Evolutionary conservation across 2,329 filamentous ascomycete genomes (phyloP), one percentile per base, ranked within the genome.

Genomic region (Aspergillus flavus): DNA sequence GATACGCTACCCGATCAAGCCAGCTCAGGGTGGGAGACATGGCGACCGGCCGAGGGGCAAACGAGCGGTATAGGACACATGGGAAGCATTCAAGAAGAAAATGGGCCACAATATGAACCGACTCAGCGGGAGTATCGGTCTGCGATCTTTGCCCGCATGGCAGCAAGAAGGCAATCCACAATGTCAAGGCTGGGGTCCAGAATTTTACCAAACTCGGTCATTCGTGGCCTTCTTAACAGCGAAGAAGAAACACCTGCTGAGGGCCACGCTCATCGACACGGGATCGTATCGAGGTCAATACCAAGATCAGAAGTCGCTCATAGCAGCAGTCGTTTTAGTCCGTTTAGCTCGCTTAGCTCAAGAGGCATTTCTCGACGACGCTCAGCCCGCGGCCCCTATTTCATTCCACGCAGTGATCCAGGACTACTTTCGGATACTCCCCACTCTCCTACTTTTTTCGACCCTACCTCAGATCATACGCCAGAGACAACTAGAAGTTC

Each of bases 151-250:
- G 61, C 76, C 67, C 68, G 74, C 62, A 69, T 80, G 64, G 73
- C 76, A 58, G 71, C 76, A 39, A 76, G 79, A 66, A 75, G 80
- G 62, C 80, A 79, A 63, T 82, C 81, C 5, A 77, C 80, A 16
- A 81, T 84, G 77, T 83, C 81, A 58, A 74, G 82, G 45, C 70
- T 84, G 50, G 80, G 81, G 16, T 82, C 81, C 23, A 76, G 81
- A 63, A 75, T 84, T 32, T 67, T 83, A n/a, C 81, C 82, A 41
- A 80, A 81, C 61, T 78, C 78, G 14, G 79, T 81, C 19, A 78
- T 79, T 30, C 76, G 80, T 60, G 78, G 78, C 5, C 71, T 82
- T 34, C 72, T 81, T 10, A 81, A 71, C 62, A 82, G 80, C 61
- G 77, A 80, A 64, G 80, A 82, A 64, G 80, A 82, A 66, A 81